These are phyloP conservation scores for Populus ilicifolia DNA, from an alignment of 345 rosid genomes.

Conservation along the genomic window DNA sequence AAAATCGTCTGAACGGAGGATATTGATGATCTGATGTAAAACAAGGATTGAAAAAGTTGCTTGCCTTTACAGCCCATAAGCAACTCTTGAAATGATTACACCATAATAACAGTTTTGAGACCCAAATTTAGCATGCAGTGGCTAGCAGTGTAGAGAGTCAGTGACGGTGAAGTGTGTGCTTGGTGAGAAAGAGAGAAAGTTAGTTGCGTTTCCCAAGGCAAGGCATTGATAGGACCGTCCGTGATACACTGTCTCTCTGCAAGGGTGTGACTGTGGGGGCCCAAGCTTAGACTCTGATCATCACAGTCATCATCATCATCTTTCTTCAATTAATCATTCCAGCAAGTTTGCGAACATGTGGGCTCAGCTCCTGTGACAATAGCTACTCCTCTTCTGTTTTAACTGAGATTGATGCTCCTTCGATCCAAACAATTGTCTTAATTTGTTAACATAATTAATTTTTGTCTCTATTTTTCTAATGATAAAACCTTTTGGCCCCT, in stretches of 20 bases:
- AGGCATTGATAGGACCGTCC: constrained; percentile 18
- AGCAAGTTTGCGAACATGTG: neutral
- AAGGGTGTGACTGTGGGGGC: neutral
- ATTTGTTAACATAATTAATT: too few species aligned
- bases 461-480: too few species aligned
- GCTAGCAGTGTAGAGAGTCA: neutral
- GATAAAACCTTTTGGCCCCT: too few species aligned
- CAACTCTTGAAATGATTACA: constrained; percentile 20
- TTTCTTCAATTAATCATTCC: neutral
- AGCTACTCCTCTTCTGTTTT: too few species aligned
- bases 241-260: constrained; percentile 21
- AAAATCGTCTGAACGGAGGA: too few species aligned
- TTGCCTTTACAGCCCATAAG: constrained; percentile 5
- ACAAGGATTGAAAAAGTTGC: too few species aligned
- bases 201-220: constrained; percentile 19
- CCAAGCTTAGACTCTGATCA: neutral
- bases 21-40: too few species aligned
- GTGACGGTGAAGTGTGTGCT: neutral
- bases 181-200: neutral
- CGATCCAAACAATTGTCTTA: too few species aligned
- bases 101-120: constrained; percentile 15
- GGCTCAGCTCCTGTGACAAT: neutral
- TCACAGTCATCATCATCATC: neutral
- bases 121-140: neutral
- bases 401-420: too few species aligned